A percentile compares a stretch with the other conserved stretches of the same genome.
Conservation (phyloP, 2,329 filamentous ascomycete genomes). For the Trichoderma sp. region DNA sequence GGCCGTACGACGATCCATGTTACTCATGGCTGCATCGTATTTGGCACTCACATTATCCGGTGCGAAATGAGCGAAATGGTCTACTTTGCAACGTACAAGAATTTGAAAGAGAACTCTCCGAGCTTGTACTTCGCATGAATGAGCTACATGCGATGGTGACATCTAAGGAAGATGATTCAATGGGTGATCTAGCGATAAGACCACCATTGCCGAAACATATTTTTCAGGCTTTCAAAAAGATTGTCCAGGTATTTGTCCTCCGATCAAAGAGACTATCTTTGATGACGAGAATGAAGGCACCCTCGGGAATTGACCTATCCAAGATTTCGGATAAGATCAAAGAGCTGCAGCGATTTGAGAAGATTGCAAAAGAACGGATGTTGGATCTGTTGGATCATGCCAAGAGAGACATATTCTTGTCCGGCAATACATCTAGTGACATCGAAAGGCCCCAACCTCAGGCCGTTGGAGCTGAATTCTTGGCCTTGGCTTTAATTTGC, state of each 20-base stretch:
- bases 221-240: not conserved
- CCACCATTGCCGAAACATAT: not conserved
- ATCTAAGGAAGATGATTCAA: not conserved
- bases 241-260: not conserved
- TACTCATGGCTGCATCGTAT: not conserved
- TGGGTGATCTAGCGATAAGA: not conserved
- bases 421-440: not conserved
- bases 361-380: not conserved
- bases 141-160: conserved; percentile 5
- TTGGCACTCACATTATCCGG: not conserved
- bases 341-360: not conserved
- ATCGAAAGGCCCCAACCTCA: not conserved
- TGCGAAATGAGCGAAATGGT: not conserved
- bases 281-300: not conserved
- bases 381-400: not conserved
- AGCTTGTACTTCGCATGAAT: not conserved
- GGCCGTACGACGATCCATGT: conserved; percentile 2
- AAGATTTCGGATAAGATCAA: not conserved
- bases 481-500: conserved; percentile 1
- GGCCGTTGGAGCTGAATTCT: not conserved
- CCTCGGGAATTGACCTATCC: not conserved
- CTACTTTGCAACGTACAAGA: not conserved
- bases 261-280: not conserved
- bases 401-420: conserved; percentile 5
- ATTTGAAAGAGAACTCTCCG: not conserved